A percentile compares a stretch with the other conserved stretches of the same genome.
Conservation (phyloP, 345 rosid genomes). For the Brassica carinata region DNA sequence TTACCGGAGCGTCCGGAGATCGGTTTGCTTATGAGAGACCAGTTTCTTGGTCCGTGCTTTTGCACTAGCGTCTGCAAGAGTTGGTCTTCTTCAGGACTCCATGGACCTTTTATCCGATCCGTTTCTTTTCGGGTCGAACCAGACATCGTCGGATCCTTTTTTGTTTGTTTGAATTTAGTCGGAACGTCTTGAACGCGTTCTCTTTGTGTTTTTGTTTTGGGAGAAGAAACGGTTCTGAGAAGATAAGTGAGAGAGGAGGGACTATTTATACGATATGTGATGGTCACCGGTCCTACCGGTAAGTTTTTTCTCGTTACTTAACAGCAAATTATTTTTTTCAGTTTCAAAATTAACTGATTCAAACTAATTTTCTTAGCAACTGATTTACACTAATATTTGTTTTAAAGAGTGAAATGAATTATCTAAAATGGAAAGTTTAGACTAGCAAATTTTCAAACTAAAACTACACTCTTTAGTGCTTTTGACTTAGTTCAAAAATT, state of each 20-base stretch:
- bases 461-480: not conserved
- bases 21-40: constrained; percentile 91
- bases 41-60: constrained; percentile 83
- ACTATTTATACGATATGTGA: constrained; percentile 30
- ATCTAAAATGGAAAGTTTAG: not conserved
- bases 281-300: constrained; percentile 42
- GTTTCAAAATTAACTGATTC: constrained; percentile 2
- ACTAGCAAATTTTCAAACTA: not conserved
- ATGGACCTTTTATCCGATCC: constrained; percentile 97
- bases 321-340: not conserved
- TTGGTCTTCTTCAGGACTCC: constrained; percentile 95
- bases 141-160: constrained; percentile 11
- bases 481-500: not conserved
- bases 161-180: not conserved
- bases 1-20: constrained; percentile 94
- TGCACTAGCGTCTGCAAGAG: constrained; percentile 64
- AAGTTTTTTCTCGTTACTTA: constrained; percentile 26
- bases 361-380: not conserved
- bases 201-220: not conserved
- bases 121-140: constrained; percentile 39
- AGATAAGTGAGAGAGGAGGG: constrained; percentile 33
- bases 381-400: not conserved
- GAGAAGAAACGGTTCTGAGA: constrained; percentile 27
- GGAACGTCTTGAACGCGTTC: not conserved
- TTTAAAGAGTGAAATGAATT: not conserved